Evolutionary conservation across 345 rosid species (phyloP).

Genomic region (Camelina neglecta): DNA sequence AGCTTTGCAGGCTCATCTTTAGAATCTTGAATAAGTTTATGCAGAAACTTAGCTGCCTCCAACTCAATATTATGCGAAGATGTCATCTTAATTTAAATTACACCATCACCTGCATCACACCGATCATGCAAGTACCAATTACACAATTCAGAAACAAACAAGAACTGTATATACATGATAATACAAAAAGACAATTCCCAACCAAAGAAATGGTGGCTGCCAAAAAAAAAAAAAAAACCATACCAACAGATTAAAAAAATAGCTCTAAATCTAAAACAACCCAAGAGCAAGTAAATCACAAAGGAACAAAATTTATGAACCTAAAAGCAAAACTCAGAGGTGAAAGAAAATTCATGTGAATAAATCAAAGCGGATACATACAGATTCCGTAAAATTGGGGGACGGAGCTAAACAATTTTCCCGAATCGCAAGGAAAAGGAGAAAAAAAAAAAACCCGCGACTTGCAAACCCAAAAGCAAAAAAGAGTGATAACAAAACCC

Average conservation of each 20-base stretch:
- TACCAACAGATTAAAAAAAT: not conserved
- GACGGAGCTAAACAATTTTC: not conserved
- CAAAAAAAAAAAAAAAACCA: not conserved
- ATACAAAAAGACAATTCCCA: not conserved
- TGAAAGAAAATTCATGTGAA: not conserved
- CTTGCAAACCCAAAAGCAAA: not conserved
- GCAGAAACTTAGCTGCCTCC: conserved; percentile 99
- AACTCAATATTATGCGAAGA: conserved; percentile 87
- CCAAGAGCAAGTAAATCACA: not conserved
- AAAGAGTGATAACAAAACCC: conserved; percentile 9
- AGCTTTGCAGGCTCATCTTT: conserved; percentile 93
- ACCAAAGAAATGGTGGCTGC: not conserved
- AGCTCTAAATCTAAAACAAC: not conserved
- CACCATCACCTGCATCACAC: conserved; percentile 47
- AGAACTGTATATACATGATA: not conserved
- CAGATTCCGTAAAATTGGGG: not conserved
- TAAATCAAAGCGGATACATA: not conserved
- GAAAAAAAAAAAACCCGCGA: not conserved
- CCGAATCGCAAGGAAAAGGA: not conserved
- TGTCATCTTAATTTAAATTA: conserved; percentile 51
- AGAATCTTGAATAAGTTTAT: conserved; percentile 96
- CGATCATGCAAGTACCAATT: conserved; percentile 6
- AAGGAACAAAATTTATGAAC: not conserved
- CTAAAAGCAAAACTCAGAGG: not conserved
- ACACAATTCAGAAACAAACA: not conserved